Conservation (phyloP, 2,329 filamentous ascomycete species). For the Colletotrichum horii region DNA sequence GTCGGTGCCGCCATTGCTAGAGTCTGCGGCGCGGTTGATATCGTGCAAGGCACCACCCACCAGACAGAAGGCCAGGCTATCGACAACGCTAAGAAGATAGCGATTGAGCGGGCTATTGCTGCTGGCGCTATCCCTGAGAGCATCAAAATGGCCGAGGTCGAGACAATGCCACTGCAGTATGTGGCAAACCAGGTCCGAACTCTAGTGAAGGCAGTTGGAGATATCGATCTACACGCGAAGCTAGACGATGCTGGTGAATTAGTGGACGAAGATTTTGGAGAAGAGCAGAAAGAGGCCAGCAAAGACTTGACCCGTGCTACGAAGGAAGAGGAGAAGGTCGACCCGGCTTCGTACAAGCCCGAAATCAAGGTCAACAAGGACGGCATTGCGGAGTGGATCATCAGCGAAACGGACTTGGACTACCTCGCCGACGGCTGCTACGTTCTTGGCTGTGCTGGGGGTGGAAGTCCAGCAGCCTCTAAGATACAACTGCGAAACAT, state of each 20-base stretch:
- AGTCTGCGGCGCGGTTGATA: slow-evolving; percentile 59
- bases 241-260: slow-evolving; percentile 31
- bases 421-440: slow-evolving; percentile 52
- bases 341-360: slow-evolving; percentile 14
- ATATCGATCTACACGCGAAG: slow-evolving; percentile 44
- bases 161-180: slow-evolving; percentile 42
- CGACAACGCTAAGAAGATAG: slow-evolving; percentile 24
- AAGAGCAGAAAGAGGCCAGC: slow-evolving; percentile 42
- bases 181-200: slow-evolving; percentile 36
- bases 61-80: slow-evolving; percentile 25
- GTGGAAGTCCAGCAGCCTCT: slow-evolving; percentile 38
- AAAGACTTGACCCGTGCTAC: slow-evolving; percentile 39
- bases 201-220: slow-evolving; percentile 42
- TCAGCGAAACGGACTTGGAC: slow-evolving; percentile 49
- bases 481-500: slow-evolving; percentile 43
- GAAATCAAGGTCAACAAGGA: background rate
- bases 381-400: slow-evolving; percentile 41
- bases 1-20: slow-evolving; percentile 68
- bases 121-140: slow-evolving; percentile 29
- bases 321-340: slow-evolving; percentile 51
- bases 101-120: slow-evolving; percentile 21
- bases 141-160: slow-evolving; percentile 43
- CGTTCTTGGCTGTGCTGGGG: slow-evolving; percentile 52
- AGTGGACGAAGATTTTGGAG: slow-evolving; percentile 49
- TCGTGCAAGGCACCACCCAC: slow-evolving; percentile 22